Percentiles rank a stretch among this genome's conserved stretches.
phyloP scores from a whole-genome alignment of 1,284 basidiomycete species.

The Ustilago bromivora region DNA sequence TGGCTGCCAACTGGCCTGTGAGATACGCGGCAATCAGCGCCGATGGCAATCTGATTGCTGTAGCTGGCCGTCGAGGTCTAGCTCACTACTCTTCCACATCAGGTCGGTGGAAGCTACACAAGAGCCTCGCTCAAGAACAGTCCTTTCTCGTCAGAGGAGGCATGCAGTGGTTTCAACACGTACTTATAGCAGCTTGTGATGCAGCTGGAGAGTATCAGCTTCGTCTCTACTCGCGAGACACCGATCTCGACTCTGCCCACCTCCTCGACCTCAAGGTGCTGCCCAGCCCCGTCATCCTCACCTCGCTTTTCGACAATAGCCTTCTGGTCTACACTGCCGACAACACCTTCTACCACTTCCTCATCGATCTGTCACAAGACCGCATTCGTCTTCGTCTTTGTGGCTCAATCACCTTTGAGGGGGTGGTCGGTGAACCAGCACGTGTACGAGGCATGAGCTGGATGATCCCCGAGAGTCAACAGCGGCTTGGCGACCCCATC shows the following conservation, averaged over 20 bases:
- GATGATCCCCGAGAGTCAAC: conserved; percentile 94
- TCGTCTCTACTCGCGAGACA: conserved; percentile 93
- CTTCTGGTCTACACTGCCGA: conserved; percentile 97
- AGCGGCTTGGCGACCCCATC: conserved; percentile 91
- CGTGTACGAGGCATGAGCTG: conserved; percentile 93
- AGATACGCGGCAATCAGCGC: conserved; percentile 89
- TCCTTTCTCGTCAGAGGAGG: conserved; percentile 90
- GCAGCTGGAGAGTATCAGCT: conserved; percentile 72
- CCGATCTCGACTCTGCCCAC: conserved; percentile 86
- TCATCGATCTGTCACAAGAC: conserved; percentile 86
- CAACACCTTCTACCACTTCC: conserved; percentile 91
- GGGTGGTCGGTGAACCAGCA: conserved; percentile 85
- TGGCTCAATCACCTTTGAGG: conserved; percentile 93
- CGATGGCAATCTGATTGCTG: conserved; percentile 91
- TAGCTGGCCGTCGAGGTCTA: conserved; percentile 90
- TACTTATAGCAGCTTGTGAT: conserved; percentile 85
- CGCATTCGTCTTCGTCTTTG: conserved; percentile 85
- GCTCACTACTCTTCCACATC: conserved; percentile 93
- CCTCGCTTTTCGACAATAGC: conserved; percentile 91
- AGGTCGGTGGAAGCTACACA: conserved; percentile 94
- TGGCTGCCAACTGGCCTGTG: conserved; percentile 93
- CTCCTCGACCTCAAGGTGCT: conserved; percentile 86
- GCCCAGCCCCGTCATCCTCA: conserved; percentile 72
- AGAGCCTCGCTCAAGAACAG: conserved; percentile 85
- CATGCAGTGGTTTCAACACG: conserved; percentile 95